phyloP scores from a whole-genome alignment of 2,329 filamentous ascomycete species.

The Penicillium olsonii region DNA sequence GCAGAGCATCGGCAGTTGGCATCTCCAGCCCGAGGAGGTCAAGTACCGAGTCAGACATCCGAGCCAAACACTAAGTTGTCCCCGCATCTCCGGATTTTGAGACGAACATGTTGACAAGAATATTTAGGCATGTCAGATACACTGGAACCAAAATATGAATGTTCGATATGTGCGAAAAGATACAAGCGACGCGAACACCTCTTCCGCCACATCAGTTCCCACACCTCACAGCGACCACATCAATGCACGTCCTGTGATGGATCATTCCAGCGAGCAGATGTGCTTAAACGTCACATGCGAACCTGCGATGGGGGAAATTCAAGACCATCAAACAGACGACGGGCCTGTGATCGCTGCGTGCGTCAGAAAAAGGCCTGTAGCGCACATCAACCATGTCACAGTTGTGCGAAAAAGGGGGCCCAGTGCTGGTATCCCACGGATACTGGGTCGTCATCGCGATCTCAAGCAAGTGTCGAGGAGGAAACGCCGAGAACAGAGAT shows the following conservation, averaged over 20 bases:
- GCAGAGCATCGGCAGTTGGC: background rate
- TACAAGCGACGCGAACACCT: constrained; percentile 44
- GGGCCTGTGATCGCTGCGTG: constrained; percentile 39
- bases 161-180: constrained; percentile 34
- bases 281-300: constrained; percentile 39
- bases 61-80: background rate
- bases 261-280: constrained; percentile 40
- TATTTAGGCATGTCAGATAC: too few species aligned
- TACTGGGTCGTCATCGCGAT: background rate
- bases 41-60: background rate
- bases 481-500: background rate
- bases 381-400: constrained; percentile 32
- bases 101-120: background rate
- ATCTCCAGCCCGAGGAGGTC: background rate
- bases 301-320: constrained; percentile 31
- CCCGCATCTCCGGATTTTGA: background rate
- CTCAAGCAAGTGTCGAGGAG: background rate
- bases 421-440: constrained; percentile 23
- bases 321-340: constrained; percentile 22
- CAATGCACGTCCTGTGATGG: constrained; percentile 34
- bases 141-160: constrained; percentile 22
- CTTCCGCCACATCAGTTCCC: constrained; percentile 36
- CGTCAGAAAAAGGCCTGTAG: constrained; percentile 40
- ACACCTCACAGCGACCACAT: constrained; percentile 36
- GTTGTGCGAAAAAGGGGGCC: constrained; percentile 25